Base-by-base conservation (phyloP, 768 basidiomycete genomes). In the Mycena pura region DNA sequence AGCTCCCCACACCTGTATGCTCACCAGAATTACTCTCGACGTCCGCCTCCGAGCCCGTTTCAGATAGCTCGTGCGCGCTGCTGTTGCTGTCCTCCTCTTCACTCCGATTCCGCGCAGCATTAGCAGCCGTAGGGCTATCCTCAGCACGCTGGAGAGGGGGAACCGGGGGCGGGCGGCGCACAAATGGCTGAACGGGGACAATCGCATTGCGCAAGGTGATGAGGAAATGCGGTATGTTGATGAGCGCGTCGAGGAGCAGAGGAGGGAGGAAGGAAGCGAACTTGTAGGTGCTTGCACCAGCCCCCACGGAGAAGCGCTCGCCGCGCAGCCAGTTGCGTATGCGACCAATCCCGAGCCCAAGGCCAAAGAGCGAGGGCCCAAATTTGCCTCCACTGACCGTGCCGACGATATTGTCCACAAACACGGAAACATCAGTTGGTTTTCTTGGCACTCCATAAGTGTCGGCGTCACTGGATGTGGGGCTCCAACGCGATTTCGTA, bases 271-370 rank as follows among this genome's bases (percentile, higher is more conserved):
- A 78, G 0, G 92, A 92, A 6, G 90, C 91, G 22, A 88, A 46
- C 49, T 80, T 79, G 66, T 93, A 93, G 6, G 91, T 91, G 31
- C 77, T 75, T 5, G 91, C 91, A 73, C 92, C 93, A 49, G 93
- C 88, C 57, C 93, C 93, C 55, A 94, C 76, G 19, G 86, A 83
- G 68, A 91, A 84, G 34, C 90, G 75, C 53, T 91, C 84, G 2
- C 92, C 91, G 29, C 83, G 80, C 25, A 89, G 67, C 81, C 86
- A 86, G 63, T 86, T 82, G 56, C 78, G 77, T 24, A 85, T 29
- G 40, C 78, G 77, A 1, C 86, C 85, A 7, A 86, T 56, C 13
- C 76, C 74, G 32, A 86, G 66, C 21, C 80, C 79, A 45, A 85
- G 53, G 6, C 80, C 82, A 55, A 81, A 78, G 9, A 80, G 3